Evolutionary conservation across 2,329 filamentous ascomycete species (phyloP).

Genomic region (Fusarium poae): DNA sequence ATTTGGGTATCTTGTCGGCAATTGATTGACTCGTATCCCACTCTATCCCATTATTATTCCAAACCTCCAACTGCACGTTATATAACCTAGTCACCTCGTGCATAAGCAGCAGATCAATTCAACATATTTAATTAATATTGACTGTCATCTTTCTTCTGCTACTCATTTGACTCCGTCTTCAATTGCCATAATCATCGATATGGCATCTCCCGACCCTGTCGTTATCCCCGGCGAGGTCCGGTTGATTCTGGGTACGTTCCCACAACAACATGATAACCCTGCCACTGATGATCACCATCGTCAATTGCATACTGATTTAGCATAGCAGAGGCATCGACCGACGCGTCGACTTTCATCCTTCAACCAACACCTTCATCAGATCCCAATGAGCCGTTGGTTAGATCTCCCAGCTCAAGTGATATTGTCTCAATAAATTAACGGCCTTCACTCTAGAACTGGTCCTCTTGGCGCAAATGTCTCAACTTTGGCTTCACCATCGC

Average conservation of each 20-base stretch:
- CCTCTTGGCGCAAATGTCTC: constrained; percentile 47
- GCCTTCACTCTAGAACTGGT: constrained; percentile 48
- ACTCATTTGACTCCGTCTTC: not conserved
- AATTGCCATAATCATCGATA: constrained; percentile 8
- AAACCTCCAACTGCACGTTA: not conserved
- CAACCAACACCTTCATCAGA: constrained; percentile 44
- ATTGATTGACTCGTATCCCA: constrained; percentile 5
- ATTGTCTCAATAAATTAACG: rapidly evolving
- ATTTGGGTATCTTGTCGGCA: not conserved
- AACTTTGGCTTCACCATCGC: constrained; percentile 49
- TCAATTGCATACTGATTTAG: not conserved
- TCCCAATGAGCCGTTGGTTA: constrained; percentile 52
- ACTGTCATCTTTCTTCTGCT: not conserved
- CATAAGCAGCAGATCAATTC: not conserved
- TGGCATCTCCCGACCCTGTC: constrained; percentile 22
- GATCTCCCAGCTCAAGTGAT: not conserved
- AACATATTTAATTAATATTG: not conserved
- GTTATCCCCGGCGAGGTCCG: constrained; percentile 36
- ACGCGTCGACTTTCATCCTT: constrained; percentile 35
- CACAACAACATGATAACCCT: constrained; percentile 2
- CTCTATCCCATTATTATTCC: not conserved
- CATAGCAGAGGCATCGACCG: constrained; percentile 34
- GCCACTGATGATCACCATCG: not conserved
- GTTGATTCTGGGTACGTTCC: constrained; percentile 34
- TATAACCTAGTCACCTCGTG: not conserved